Evolutionary conservation across 2,329 filamentous ascomycete genomes (phyloP).

Genomic region (Ophiostoma ulmi): DNA sequence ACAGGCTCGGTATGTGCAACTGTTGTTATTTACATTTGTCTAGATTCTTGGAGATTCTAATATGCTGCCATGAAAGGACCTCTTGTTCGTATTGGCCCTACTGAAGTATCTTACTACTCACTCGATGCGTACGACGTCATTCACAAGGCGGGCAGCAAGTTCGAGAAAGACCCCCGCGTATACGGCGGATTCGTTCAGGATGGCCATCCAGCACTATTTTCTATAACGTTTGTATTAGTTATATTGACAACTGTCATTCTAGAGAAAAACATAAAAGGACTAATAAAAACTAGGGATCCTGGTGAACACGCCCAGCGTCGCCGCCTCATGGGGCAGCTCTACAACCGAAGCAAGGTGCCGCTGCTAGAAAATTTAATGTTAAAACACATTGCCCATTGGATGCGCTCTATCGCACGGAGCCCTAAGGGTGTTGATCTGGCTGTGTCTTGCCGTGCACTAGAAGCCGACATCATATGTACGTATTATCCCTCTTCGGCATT

Average conservation of each 20-base stretch:
- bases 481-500: not conserved
- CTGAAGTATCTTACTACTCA: conserved; percentile 23
- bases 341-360: conserved; percentile 23
- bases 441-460: not conserved
- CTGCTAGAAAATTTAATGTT: conserved; percentile 20
- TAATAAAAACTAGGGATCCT: not conserved
- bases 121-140: conserved; percentile 22
- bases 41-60: not conserved
- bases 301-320: conserved; percentile 20
- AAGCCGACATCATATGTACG: conserved; percentile 7
- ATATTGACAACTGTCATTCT: not conserved
- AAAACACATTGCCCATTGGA: conserved; percentile 16
- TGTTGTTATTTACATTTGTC: not conserved
- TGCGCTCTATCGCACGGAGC: not conserved
- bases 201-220: conserved; percentile 21
- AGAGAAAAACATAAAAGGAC: not conserved
- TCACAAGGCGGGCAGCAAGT: conserved; percentile 20
- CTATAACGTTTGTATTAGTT: conserved; percentile 18
- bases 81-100: conserved; percentile 23
- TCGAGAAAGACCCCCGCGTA: conserved; percentile 22
- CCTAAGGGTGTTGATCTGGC: not conserved
- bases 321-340: conserved; percentile 24
- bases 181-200: conserved; percentile 25
- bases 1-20: not conserved
- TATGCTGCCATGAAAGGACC: not conserved